Base-by-base conservation (phyloP, 225 moss, liverwort and hornwort genomes). In the Thuidium tamariscinum region DNA sequence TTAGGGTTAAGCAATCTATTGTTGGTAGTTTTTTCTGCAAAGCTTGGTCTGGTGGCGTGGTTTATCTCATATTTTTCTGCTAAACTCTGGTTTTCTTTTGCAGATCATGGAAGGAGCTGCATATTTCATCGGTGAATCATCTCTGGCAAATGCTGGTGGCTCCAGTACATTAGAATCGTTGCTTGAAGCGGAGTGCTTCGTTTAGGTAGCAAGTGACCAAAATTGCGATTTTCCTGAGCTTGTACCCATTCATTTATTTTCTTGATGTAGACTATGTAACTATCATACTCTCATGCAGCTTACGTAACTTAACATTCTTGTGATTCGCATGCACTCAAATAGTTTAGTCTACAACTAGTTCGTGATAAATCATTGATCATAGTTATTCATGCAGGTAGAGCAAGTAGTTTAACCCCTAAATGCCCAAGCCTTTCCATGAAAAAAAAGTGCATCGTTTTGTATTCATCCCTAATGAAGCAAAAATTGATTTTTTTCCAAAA, bases 161-260 rank as follows among this genome's bases (percentile, higher is more conserved):
- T 85, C 60, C 55, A 74, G 91, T 89, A 91, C 23, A 84, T 42
- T 36, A 89, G 81, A 85, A 79, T 84, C 73, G 73, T 74, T 79
- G 27, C 66, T 74, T 82, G 87, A 75, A 89, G 71, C 71, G 51
- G 49, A 81, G 65, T 60, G 56, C 77, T 84, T 66, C 51, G 44
- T 82, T 89, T 32, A n/a, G 32, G 49, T 81, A 42, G 37, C 41
- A 59, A 81, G 34, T 30, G 69, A 61, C 70, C 87, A 68, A 54
- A 80, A 74, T 86, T 83, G 79, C 74, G 51, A 67, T 36, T 61
- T 61, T n/a, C 62, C 80, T 62, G 37, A 74, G 68, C 74, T 67
- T 67, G 41, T 32, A 78, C 25, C 22, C 73, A 84, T 85, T 89
- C 39, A 82, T 87, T 89, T 84, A 57, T 78, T 78, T 82, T 67